These are phyloP conservation scores for Ogataea henricii DNA, from an alignment of 805 yeast species.

Conservation along the genomic window DNA sequence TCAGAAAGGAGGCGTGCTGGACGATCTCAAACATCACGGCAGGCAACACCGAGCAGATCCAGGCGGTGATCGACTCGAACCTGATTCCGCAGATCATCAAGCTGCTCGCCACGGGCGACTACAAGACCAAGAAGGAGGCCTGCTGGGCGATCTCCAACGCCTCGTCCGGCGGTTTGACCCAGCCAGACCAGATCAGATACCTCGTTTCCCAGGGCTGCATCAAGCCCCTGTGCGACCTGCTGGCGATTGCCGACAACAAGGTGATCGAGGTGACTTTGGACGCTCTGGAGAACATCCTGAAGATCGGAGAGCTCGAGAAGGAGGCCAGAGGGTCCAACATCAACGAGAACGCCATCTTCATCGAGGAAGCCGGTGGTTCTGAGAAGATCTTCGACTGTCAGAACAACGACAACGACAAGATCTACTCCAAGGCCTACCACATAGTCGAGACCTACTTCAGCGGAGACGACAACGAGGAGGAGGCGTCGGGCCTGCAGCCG, in stretches of 20 bases:
- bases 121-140: conserved; percentile 96
- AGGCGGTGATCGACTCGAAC: conserved; percentile 94
- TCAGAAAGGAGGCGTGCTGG: conserved; percentile 98
- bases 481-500: conserved; percentile 70
- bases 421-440: conserved; percentile 85
- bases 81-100: conserved; percentile 88
- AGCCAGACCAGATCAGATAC: conserved; percentile 92
- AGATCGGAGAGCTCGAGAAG: conserved; percentile 91
- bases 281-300: conserved; percentile 89
- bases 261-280: conserved; percentile 94
- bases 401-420: conserved; percentile 85
- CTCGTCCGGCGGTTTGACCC: conserved; percentile 88
- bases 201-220: conserved; percentile 94
- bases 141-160: conserved; percentile 99
- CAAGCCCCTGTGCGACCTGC: conserved; percentile 92
- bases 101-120: conserved; percentile 77
- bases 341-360: conserved; percentile 86
- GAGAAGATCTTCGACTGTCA: conserved; percentile 95
- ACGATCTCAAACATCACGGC: conserved; percentile 97
- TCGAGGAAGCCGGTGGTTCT: conserved; percentile 98
- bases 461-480: conserved; percentile 75
- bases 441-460: conserved; percentile 91
- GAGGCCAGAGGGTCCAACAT: conserved; percentile 67
- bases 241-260: conserved; percentile 84
- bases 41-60: conserved; percentile 93